Evolutionary conservation across 306 rosid species (phyloP).

Genomic region (Medicago arabica): DNA sequence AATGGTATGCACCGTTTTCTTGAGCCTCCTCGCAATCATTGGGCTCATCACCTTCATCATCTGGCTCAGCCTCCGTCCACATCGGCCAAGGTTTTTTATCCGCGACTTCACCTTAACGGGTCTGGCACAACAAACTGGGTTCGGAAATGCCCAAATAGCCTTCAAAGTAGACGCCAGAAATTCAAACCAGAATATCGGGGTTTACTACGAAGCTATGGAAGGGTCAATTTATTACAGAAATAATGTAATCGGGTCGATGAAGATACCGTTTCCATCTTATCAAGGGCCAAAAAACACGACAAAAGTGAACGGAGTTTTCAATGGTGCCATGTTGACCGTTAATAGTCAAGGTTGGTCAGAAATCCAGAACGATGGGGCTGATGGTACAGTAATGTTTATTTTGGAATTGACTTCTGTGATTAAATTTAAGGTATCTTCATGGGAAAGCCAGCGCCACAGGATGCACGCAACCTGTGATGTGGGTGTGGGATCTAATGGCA

Average conservation of each 20-base stretch:
- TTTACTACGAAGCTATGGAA: slow-evolving; percentile 62
- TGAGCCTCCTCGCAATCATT: slow-evolving; percentile 56
- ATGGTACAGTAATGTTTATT: slow-evolving; percentile 68
- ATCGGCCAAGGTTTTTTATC: slow-evolving; percentile 79
- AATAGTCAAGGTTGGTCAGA: slow-evolving; percentile 67
- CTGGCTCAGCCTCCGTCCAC: slow-evolving; percentile 91
- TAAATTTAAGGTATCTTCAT: slow-evolving; percentile 61
- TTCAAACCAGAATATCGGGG: slow-evolving; percentile 71
- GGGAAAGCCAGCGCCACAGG: slow-evolving; percentile 71
- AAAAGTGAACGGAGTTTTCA: slow-evolving; percentile 46
- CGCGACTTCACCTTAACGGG: slow-evolving; percentile 67
- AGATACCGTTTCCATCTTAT: slow-evolving; percentile 55
- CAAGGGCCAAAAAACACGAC: slow-evolving; percentile 75
- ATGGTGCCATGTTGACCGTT: slow-evolving; percentile 58
- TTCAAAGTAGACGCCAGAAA: slow-evolving; percentile 71
- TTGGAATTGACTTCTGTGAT: slow-evolving; percentile 65
- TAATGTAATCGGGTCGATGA: slow-evolving; percentile 59
- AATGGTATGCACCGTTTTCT: slow-evolving; percentile 67
- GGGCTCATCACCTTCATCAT: slow-evolving; percentile 71
- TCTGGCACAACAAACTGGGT: slow-evolving; percentile 54
- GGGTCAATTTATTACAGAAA: slow-evolving; percentile 65
- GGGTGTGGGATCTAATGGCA: slow-evolving; percentile 72
- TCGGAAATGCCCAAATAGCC: slow-evolving; percentile 49
- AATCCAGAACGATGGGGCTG: slow-evolving; percentile 58
- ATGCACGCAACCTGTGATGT: slow-evolving; percentile 76